Percentiles rank a stretch among this genome's conserved stretches.
These are phyloP conservation scores for Collybiopsis luxurians DNA, from an alignment of 768 basidiomycete species.

Conservation along the genomic window DNA sequence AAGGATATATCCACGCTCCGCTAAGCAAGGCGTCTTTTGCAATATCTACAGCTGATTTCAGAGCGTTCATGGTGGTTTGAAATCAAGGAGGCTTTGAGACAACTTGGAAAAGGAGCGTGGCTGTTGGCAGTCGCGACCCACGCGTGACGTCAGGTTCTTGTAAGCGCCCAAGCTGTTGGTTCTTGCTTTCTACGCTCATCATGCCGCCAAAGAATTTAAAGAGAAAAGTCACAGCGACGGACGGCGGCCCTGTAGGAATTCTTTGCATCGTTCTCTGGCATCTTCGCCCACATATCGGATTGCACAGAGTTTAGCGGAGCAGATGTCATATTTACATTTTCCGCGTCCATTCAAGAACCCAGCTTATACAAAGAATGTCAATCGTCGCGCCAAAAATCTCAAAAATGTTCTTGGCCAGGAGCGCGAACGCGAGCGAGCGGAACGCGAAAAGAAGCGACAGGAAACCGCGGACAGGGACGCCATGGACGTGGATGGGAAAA, in stretches of 20 bases:
- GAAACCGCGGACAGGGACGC: constrained; percentile 39
- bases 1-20: constrained; percentile 35
- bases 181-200: too few relatives aligned
- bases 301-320: constrained; percentile 62
- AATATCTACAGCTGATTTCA: constrained; percentile 4
- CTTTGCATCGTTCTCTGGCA: neutral
- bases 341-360: constrained; percentile 81
- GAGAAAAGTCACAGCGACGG: constrained; percentile 13
- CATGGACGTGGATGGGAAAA: constrained; percentile 59
- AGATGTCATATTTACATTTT: constrained; percentile 66
- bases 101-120: too few relatives aligned
- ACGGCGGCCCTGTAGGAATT: constrained; percentile 12
- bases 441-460: constrained; percentile 55
- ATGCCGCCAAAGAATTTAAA: constrained; percentile 26
- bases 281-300: neutral
- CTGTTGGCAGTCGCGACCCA: too few relatives aligned
- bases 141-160: too few relatives aligned
- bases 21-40: constrained; percentile 31
- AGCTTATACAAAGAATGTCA: constrained; percentile 64
- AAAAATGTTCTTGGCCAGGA: constrained; percentile 79
- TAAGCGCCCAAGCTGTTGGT: too few relatives aligned
- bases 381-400: constrained; percentile 73
- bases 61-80: neutral
- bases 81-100: neutral
- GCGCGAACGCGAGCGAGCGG: constrained; percentile 69